A percentile compares a stretch with the other conserved stretches of the same genome.
Evolutionary conservation across 1,284 basidiomycete genomes (phyloP).

Genomic region (Heterobasidion occidentale): DNA sequence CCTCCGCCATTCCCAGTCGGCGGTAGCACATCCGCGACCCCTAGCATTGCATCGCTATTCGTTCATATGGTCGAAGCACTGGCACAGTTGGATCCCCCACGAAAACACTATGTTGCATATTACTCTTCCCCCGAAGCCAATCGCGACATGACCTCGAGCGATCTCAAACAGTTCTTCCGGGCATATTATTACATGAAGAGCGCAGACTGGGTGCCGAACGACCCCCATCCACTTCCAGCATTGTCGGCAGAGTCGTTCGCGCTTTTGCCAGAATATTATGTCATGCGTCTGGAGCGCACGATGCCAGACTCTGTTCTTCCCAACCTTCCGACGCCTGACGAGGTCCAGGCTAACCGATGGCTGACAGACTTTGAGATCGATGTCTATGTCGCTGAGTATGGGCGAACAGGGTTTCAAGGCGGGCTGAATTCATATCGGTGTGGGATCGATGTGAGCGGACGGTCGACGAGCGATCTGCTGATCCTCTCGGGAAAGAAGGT

Average conservation of each 20-base stretch:
- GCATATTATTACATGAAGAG: constrained; percentile 56
- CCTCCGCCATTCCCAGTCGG: constrained; percentile 24
- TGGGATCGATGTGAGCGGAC: constrained; percentile 10
- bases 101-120: constrained; percentile 52
- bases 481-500: constrained; percentile 29
- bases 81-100: constrained; percentile 35
- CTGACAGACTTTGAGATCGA: constrained; percentile 38
- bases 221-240: constrained; percentile 28
- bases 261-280: constrained; percentile 50
- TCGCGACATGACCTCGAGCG: constrained; percentile 34
- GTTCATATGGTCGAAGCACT: constrained; percentile 22
- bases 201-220: constrained; percentile 40
- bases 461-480: constrained; percentile 11
- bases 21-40: background rate
- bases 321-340: constrained; percentile 17
- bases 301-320: constrained; percentile 42
- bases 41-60: constrained; percentile 6
- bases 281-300: constrained; percentile 43
- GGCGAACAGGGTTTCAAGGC: constrained; percentile 53
- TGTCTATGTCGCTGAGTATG: constrained; percentile 42
- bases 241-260: constrained; percentile 25
- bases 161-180: constrained; percentile 42
- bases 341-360: constrained; percentile 31
- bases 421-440: constrained; percentile 49
- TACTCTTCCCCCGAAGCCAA: constrained; percentile 40